These are phyloP conservation scores for Rhizopus delemar DNA, from an alignment of 371 early-diverging fungal species.

Conservation along the genomic window DNA sequence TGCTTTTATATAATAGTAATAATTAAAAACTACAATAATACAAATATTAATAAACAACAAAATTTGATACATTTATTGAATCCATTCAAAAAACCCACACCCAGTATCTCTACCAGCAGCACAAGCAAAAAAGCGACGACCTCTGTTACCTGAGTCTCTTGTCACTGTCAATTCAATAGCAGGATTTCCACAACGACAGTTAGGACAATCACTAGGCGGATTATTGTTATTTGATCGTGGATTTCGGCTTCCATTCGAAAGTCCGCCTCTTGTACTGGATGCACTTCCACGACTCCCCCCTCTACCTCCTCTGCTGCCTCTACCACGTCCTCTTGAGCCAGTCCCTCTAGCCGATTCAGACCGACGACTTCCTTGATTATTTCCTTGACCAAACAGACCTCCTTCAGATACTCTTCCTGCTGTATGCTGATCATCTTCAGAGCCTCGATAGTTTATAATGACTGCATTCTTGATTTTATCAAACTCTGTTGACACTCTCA, in stretches of 20 bases:
- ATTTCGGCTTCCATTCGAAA: neutral
- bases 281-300: slow-evolving; percentile 16
- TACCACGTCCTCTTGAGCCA: slow-evolving; percentile 10
- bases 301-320: slow-evolving; percentile 20
- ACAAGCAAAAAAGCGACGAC: slow-evolving; percentile 52
- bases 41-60: no score
- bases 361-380: slow-evolving; percentile 12
- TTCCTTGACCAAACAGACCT: slow-evolving; percentile 5
- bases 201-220: slow-evolving; percentile 21
- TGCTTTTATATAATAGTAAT: no score
- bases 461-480: slow-evolving; percentile 49
- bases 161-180: slow-evolving; percentile 35
- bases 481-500: slow-evolving; percentile 41
- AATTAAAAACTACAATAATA: no score
- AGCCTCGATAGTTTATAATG: slow-evolving; percentile 35
- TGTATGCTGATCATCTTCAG: neutral
- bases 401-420: slow-evolving; percentile 13
- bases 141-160: slow-evolving; percentile 54
- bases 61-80: neutral
- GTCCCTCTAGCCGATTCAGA: neutral
- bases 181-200: slow-evolving; percentile 56
- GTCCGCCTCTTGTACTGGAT: neutral
- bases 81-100: slow-evolving; percentile 28
- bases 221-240: neutral
- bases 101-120: slow-evolving; percentile 7